phyloP scores from a whole-genome alignment of 192 early-diverging fungal genomes.

The Chytriomyces sp. region DNA sequence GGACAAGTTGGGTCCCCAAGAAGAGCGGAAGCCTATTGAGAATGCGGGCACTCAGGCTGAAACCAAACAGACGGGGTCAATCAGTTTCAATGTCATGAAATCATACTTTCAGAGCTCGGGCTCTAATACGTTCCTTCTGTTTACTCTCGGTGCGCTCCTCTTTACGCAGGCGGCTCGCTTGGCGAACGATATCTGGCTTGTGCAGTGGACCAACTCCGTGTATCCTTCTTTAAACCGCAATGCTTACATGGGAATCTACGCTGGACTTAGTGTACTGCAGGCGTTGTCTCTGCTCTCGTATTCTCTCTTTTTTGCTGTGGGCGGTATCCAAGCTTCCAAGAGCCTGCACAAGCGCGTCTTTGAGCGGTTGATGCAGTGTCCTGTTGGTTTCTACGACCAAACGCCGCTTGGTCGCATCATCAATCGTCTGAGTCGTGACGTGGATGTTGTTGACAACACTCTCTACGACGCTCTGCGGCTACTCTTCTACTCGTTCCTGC shows the following conservation, averaged over 20 bases:
- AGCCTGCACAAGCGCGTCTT: constrained; percentile 70
- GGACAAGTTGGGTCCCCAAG: not conserved
- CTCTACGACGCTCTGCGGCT: constrained; percentile 66
- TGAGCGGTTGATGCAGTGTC: constrained; percentile 61
- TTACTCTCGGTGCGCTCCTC: constrained; percentile 21
- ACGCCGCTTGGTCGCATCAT: constrained; percentile 79
- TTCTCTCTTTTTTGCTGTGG: constrained; percentile 43
- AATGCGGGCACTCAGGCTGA: constrained; percentile 78
- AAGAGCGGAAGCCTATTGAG: constrained; percentile 45
- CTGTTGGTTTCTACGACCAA: constrained; percentile 61
- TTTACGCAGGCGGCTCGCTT: constrained; percentile 47
- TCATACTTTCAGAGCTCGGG: constrained; percentile 17
- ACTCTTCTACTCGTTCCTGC: constrained; percentile 60
- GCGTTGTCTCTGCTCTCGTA: constrained; percentile 51
- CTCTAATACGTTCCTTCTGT: not conserved
- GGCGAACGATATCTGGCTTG: constrained; percentile 50
- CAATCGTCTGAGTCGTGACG: constrained; percentile 68
- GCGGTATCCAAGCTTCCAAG: constrained; percentile 59
- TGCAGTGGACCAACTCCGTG: constrained; percentile 34
- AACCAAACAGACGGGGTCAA: constrained; percentile 72
- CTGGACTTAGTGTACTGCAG: constrained; percentile 60
- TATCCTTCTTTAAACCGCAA: constrained; percentile 20
- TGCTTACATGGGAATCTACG: constrained; percentile 67
- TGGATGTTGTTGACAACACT: constrained; percentile 67
- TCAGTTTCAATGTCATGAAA: constrained; percentile 46